Evolutionary conservation across 345 rosid species (phyloP), one percentile per base, ranked within the genome.

Genomic region (Kernera saxatilis): DNA sequence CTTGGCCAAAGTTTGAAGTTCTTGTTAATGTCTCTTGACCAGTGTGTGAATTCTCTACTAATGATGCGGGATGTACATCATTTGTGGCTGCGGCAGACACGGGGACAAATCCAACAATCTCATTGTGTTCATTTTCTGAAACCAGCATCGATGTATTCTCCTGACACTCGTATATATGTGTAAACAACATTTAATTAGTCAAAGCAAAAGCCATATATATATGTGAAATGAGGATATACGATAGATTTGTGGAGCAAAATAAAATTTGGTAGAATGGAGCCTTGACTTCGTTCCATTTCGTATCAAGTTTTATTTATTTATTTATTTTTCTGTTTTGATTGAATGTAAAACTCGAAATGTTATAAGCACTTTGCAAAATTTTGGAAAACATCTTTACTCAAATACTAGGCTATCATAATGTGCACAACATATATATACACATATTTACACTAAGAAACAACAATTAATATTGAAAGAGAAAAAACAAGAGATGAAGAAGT

Each of bases 81-180:
- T 54, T 60, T 60, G 51, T n/a, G 33, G 32, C 17, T 3, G 57
- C 17, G 6, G 57, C 30, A 26, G 74, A 36, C 58, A 25, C 29
- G 35, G 37, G 50, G 3, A 14, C 41, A 27, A 2, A 27, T 70
- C 43, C 60, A 26, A 26, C 58, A 13, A 26, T 3, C 8, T 37
- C 50, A 27, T 30, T 49, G 3, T 37, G 61, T 51, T 39, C 61
- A 40, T 60, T 61, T 29, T 71, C 44, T 39, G 69, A 51, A 61
- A 32, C 61, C 51, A 40, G 12, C 61, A 35, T 19, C 9, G 69
- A 61, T 50, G 69, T 41, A 39, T 29, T 61, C 12, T 15, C 69
- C 10, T 6, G 35, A 22, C 5, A 39, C 5, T 37, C 59, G 43
- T 56, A 50, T 14, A 27, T 23, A 29, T 37, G 19, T 19, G 30